Conservation (phyloP, 352 stramenopile species). For the Globisporangium uncinulatum region DNA sequence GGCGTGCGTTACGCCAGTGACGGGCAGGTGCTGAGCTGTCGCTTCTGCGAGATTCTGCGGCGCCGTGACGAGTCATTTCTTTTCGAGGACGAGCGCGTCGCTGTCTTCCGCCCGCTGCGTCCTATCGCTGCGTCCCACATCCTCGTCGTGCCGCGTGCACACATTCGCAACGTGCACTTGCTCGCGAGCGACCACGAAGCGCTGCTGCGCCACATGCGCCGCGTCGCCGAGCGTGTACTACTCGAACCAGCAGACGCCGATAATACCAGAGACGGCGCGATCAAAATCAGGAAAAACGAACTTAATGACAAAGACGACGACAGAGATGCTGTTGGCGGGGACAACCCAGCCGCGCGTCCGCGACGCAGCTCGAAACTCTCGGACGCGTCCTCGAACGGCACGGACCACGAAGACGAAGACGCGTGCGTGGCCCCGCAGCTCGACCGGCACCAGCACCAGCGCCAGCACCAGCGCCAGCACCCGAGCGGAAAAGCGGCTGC, state of each 20-base stretch:
- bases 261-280: neutral
- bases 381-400: conserved; percentile 9
- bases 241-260: neutral
- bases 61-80: conserved; percentile 52
- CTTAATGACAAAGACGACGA: neutral
- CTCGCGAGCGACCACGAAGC: conserved; percentile 39
- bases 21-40: conserved; percentile 53
- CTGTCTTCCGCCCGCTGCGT: conserved; percentile 72
- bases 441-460: neutral
- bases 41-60: conserved; percentile 79
- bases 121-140: conserved; percentile 68
- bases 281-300: neutral
- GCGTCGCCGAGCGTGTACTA: conserved; percentile 48
- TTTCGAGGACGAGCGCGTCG: conserved; percentile 72
- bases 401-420: conserved; percentile 13
- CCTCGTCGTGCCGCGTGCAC: conserved; percentile 70
- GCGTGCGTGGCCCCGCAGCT: neutral
- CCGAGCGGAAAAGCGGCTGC: neutral
- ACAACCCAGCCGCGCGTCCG: neutral
- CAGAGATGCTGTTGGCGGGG: neutral
- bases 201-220: conserved; percentile 59
- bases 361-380: conserved; percentile 4
- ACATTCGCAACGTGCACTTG: conserved; percentile 78
- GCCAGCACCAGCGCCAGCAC: neutral
- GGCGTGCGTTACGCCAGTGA: conserved; percentile 64